Conservation (phyloP, 2,329 filamentous ascomycete genomes). For the Cordyceps fumosorosea region DNA sequence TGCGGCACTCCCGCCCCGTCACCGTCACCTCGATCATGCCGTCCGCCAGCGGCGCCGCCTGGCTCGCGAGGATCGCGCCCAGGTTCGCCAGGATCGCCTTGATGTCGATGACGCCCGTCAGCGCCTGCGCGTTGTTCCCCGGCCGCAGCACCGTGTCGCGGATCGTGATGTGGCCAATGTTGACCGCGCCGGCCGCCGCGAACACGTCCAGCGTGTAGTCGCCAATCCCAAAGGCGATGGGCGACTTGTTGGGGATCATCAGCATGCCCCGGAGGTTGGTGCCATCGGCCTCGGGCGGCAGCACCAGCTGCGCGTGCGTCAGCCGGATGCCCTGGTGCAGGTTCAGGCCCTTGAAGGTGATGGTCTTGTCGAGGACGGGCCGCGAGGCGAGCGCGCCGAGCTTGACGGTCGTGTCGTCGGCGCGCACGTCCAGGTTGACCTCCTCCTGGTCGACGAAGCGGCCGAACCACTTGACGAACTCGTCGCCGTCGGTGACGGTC, state of each 20-base stretch:
- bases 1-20: neutral
- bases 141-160: neutral
- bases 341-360: neutral
- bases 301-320: neutral
- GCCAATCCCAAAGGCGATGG: neutral
- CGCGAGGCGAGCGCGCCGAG: neutral
- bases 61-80: neutral
- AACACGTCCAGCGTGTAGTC: conserved; percentile 2
- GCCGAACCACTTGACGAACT: conserved; percentile 2
- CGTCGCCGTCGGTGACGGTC: neutral
- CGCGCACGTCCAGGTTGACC: neutral
- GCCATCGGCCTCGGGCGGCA: neutral
- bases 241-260: neutral
- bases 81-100: neutral
- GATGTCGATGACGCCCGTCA: neutral
- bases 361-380: neutral
- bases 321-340: neutral
- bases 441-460: conserved; percentile 1
- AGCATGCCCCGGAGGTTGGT: neutral
- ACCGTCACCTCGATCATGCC: neutral
- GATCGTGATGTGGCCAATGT: conserved; percentile 2
- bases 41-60: neutral
- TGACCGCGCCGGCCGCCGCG: neutral
- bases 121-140: neutral
- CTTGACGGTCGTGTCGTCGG: neutral